Evolutionary conservation across 2,329 filamentous ascomycete genomes (phyloP).

Genomic region (Colletotrichum sp.): DNA sequence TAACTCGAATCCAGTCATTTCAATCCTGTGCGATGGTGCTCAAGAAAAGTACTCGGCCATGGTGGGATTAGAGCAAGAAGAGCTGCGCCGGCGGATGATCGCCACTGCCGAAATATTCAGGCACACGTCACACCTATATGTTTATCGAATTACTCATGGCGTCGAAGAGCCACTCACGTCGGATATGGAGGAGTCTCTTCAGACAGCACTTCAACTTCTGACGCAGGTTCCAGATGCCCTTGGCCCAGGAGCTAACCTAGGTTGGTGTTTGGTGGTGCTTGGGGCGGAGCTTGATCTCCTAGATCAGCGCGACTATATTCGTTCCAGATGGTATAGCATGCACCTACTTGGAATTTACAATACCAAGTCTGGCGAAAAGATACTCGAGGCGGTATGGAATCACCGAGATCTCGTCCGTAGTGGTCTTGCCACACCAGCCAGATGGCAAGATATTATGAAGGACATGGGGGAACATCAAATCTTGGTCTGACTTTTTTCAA

Average conservation of each 20-base stretch:
- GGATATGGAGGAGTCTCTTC: background rate
- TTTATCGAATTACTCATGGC: background rate
- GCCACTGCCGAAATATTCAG: slow-evolving; percentile 11
- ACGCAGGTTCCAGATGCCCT: slow-evolving; percentile 5
- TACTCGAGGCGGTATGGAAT: slow-evolving; percentile 1
- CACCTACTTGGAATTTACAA: slow-evolving; percentile 4
- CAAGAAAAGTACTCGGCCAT: background rate
- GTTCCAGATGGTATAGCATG: background rate
- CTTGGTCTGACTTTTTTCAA: background rate
- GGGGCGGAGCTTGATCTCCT: background rate
- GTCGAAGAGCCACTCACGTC: background rate
- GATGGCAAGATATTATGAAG: slow-evolving; percentile 12
- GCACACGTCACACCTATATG: slow-evolving; percentile 8
- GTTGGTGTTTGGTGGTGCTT: slow-evolving; percentile 9
- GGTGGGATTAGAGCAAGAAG: slow-evolving; percentile 5
- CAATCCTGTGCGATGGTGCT: background rate
- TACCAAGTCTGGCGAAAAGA: background rate
- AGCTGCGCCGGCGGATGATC: background rate
- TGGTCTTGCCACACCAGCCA: background rate
- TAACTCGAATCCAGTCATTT: background rate
- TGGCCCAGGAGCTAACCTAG: slow-evolving; percentile 4
- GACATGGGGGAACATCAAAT: background rate
- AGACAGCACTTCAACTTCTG: background rate
- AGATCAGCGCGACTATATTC: background rate
- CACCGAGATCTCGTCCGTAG: background rate